Base-by-base conservation (phyloP, 1,139 yeast genomes). In the Debaryomycetaceae sp. region DNA sequence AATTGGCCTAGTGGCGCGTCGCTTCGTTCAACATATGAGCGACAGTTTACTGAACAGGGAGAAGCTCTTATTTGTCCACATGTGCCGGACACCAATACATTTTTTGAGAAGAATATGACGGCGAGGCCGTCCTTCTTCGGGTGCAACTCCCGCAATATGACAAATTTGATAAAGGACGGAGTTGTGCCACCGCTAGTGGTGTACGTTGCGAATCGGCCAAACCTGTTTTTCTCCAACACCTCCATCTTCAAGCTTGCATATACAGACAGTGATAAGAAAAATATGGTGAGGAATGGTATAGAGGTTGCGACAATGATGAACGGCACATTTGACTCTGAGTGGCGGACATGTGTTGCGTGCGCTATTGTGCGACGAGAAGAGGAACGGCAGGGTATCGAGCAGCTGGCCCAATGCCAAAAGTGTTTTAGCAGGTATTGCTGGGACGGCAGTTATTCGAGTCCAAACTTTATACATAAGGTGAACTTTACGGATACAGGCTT, bases 1-100 rank as follows among this genome's bases (percentile, higher is more conserved):
- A 55, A 50, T 35, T 81, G 90, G 85, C 94, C 95, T 25, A 71
- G 78, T 45, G 95, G 95, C 30, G 55, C 80, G 2, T 72, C 95
- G 0, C 49, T 83, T 28, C 68, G 70, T 18, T 57, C 62, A 21
- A 68, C 80, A 1, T 72, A 65, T 39, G 41, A 53, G 31, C 57
- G 80, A 27, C 77, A 71, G 43, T 67, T 66, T 37, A 42, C 51
- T 5, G 39, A 41, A 3, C 72, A 58, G 37, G 68, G 68, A 3
- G 47, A 47, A 28, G 63, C 62, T 4, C 27, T 59, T 1, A 62
- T 64, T 2, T 53, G 62, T 39, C 70, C 70, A 2, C 52, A 47
- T 36, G 66, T 57, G 5, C 70, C 70, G 8, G 48, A 48, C 23
- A 47, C 43, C 1, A 39, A 42, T 7, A 46, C 47, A 6, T 62